Percentiles rank a stretch among this genome's conserved stretches.
These are phyloP conservation scores for Sphaceloma murrayae DNA, from an alignment of 2,329 filamentous ascomycete genomes.

Conservation along the genomic window DNA sequence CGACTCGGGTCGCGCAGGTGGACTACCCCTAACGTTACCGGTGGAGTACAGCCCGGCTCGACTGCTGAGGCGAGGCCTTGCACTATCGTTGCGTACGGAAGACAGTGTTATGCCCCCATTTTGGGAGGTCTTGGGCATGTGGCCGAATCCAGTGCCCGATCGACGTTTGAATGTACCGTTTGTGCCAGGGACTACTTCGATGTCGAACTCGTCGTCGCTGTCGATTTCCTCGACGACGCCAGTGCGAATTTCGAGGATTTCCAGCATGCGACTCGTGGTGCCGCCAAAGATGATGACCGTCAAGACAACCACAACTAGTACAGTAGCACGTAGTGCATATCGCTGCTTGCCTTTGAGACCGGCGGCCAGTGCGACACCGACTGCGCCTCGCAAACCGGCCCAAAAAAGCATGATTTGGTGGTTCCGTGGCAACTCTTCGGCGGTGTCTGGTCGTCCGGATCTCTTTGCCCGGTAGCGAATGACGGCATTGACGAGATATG, in stretches of 20 bases:
- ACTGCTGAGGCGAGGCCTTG: slow-evolving; percentile 27
- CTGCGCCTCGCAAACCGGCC: slow-evolving; percentile 89
- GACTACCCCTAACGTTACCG: slow-evolving; percentile 41
- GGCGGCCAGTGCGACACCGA: slow-evolving; percentile 88
- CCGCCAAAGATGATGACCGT: slow-evolving; percentile 98
- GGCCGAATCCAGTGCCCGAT: slow-evolving; percentile 65
- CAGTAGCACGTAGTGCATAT: slow-evolving; percentile 78
- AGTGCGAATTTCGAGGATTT: slow-evolving; percentile 92
- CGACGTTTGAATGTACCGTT: slow-evolving; percentile 72
- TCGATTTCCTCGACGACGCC: slow-evolving; percentile 96
- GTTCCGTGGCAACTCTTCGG: slow-evolving; percentile 83
- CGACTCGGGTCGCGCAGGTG: slow-evolving; percentile 33
- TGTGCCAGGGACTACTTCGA: slow-evolving; percentile 59
- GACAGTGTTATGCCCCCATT: slow-evolving; percentile 50
- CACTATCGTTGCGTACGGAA: slow-evolving; percentile 34
- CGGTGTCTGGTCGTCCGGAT: slow-evolving; percentile 58
- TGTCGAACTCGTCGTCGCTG: slow-evolving; percentile 97
- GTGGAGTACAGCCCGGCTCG: slow-evolving; percentile 51
- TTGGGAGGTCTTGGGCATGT: slow-evolving; percentile 54
- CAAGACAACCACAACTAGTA: slow-evolving; percentile 92
- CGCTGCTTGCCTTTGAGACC: slow-evolving; percentile 65
- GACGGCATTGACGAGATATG: slow-evolving; percentile 81
- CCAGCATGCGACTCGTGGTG: slow-evolving; percentile 93
- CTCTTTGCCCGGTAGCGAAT: slow-evolving; percentile 75
- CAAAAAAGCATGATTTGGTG: slow-evolving; percentile 99